Evolutionary conservation across 108 stramenopile genomes (phyloP), one percentile per base, ranked within the genome.

Genomic region (Seminavis robusta): DNA sequence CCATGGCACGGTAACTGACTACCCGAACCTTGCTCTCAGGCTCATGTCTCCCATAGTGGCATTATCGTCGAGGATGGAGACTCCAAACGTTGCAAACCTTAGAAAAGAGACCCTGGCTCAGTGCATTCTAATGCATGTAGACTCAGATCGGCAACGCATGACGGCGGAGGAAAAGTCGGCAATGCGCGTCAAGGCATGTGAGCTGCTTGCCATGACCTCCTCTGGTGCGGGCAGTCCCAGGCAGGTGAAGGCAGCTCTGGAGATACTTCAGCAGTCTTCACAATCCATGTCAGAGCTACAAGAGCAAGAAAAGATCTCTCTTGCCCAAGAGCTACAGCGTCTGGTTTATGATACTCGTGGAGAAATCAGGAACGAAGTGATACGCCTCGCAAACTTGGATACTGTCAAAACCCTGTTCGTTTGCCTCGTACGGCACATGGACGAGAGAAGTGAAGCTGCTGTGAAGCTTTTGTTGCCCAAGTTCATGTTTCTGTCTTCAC

Each of bases 91-190:
- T 32, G 38, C 45, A 21, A 15, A 34, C 33, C 61, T 57, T 4
- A 64, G 73, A 45, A 79, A 60, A 20, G 64, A 78, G 36, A 36
- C 70, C 17, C 44, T 74, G 1, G 85, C 88, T 24, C 73, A 81
- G 38, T 87, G 86, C 56, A 62, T 93, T 0, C 63, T 93, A 15
- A 60, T 66, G 16, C 84, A 85, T 65, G 68, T 74, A 15, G 63
- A 65, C 28, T 33, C n/a, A n/a, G n/a, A n/a, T n/a, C n/a, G n/a
- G n/a, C 24, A 47, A 45, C 33, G 4, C 15, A 33, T 45, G 2
- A 32, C 30, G 19, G 7, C 20, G 11, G 1, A 10, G 17, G 21
- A 17, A 29, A 60, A 61, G 21, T 16, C 37, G 17, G 24, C 9
- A 16, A 59, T 74, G 67, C 55, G 66, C 26, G 39, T 59, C 30